A percentile compares a stretch with the other conserved stretches of the same genome.
phyloP scores from a whole-genome alignment of 345 rosid species.

The Kandelia obovata region DNA sequence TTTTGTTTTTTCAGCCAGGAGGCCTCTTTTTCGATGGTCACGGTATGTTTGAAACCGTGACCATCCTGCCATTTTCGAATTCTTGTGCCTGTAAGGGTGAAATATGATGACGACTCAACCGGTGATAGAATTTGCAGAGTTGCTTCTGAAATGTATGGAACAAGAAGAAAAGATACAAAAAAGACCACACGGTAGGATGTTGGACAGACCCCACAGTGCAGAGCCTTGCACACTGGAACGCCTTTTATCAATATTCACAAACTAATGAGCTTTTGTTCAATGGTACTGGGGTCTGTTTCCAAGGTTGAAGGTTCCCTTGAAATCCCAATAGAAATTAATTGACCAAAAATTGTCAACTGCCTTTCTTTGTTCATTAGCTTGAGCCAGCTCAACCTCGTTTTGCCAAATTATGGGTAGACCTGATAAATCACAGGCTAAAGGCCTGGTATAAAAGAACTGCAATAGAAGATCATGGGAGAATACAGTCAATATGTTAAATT shows the following conservation, averaged over 20 bases:
- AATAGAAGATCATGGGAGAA: background rate
- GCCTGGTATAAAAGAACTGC: slow-evolving; percentile 53
- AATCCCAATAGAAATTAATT: background rate
- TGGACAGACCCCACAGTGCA: too few species aligned
- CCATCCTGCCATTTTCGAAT: slow-evolving; percentile 33
- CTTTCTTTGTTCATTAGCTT: slow-evolving; percentile 36
- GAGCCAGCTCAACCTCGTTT: slow-evolving; percentile 37
- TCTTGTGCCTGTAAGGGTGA: slow-evolving; percentile 28
- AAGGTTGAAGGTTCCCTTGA: too few species aligned
- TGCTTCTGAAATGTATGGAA: too few species aligned
- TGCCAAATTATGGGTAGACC: slow-evolving; percentile 45
- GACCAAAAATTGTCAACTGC: slow-evolving; percentile 14
- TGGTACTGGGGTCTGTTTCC: too few species aligned
- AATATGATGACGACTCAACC: background rate
- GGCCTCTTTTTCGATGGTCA: slow-evolving; percentile 31
- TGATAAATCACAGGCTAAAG: slow-evolving; percentile 52
- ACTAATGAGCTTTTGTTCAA: too few species aligned
- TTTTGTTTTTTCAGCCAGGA: slow-evolving; percentile 15
- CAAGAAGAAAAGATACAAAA: too few species aligned
- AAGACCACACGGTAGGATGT: too few species aligned
- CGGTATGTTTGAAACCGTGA: slow-evolving; percentile 39
- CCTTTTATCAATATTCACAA: too few species aligned
- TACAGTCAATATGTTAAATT: too few species aligned
- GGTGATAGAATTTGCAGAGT: background rate
- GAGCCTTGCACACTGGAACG: too few species aligned